These are phyloP conservation scores for Leccinum aurantiacum DNA, from an alignment of 768 basidiomycete genomes.

Conservation along the genomic window DNA sequence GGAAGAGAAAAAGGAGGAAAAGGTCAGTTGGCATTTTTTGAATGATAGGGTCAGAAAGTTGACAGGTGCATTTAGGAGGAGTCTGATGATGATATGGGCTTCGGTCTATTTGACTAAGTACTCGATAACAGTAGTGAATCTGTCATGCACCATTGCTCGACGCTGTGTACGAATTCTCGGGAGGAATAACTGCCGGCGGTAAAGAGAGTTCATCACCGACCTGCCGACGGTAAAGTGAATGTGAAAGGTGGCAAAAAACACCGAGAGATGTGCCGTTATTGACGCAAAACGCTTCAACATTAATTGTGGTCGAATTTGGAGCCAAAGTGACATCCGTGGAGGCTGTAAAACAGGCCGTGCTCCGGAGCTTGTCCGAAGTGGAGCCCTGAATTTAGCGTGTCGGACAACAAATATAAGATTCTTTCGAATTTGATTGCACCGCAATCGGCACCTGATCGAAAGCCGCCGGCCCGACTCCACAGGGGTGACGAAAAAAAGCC, in stretches of 20 bases:
- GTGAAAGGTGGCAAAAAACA: slow-evolving; percentile 8
- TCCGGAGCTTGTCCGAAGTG: slow-evolving; percentile 2
- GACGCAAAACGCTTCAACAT: not conserved
- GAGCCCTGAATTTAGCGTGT: slow-evolving; percentile 4
- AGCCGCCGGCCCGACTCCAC: slow-evolving; percentile 36
- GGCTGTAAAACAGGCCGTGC: slow-evolving; percentile 3
- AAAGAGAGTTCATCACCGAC: not conserved
- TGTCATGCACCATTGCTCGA: slow-evolving; percentile 1
- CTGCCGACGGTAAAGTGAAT: slow-evolving; percentile 28
- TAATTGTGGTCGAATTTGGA: not conserved
- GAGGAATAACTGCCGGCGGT: slow-evolving; percentile 19
- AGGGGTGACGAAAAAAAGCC: slow-evolving; percentile 16
- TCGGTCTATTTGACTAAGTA: slow-evolving; percentile 92
- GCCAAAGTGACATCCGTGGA: not conserved
- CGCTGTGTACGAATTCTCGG: not conserved
- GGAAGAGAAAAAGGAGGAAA: slow-evolving; percentile 89
- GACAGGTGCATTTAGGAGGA: slow-evolving; percentile 59
- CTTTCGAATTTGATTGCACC: slow-evolving; percentile 15
- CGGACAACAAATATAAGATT: not conserved
- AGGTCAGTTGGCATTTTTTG: slow-evolving; percentile 46
- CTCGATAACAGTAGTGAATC: not conserved
- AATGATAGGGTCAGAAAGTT: not conserved
- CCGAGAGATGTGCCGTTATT: slow-evolving; percentile 21
- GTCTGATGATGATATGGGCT: slow-evolving; percentile 99
- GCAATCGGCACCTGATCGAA: slow-evolving; percentile 30